Evolutionary conservation across 2,329 filamentous ascomycete species (phyloP).

Genomic region (Penicillium aurantiogriseum): DNA sequence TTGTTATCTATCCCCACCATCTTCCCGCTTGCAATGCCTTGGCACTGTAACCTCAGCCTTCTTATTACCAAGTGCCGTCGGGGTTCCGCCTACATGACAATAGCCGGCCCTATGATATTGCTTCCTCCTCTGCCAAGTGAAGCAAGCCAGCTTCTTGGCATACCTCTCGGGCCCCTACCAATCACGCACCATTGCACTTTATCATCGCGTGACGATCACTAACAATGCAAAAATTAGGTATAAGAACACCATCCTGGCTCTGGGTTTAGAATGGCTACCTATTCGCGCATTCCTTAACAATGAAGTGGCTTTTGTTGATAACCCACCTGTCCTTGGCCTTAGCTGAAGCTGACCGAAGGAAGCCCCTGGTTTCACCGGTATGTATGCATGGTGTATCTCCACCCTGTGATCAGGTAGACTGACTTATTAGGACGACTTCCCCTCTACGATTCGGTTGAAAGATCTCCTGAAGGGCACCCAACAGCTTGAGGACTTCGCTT

Average conservation of each 20-base stretch:
- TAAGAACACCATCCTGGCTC: not conserved
- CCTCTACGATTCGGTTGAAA: slow-evolving; percentile 49
- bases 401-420: not conserved
- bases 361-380: slow-evolving; percentile 18
- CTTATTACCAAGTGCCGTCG: slow-evolving; percentile 14
- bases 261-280: not conserved
- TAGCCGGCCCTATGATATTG: slow-evolving; percentile 12
- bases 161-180: not conserved
- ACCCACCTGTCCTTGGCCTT: slow-evolving; percentile 10
- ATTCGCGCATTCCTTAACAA: slow-evolving; percentile 1
- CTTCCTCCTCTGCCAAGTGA: slow-evolving; percentile 10
- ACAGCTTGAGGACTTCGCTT: slow-evolving; percentile 47
- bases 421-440: slow-evolving; percentile 18
- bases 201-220: slow-evolving; percentile 8
- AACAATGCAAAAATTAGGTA: not conserved
- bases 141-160: slow-evolving; percentile 13
- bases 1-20: not conserved
- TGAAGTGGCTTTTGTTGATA: slow-evolving; percentile 15
- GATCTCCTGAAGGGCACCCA: slow-evolving; percentile 61
- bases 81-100: slow-evolving; percentile 11
- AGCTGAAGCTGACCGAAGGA: slow-evolving; percentile 3
- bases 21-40: slow-evolving; percentile 1
- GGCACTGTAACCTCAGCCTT: slow-evolving; percentile 19
- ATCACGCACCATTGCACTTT: slow-evolving; percentile 5
- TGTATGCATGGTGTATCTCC: not conserved